A percentile compares a stretch with the other conserved stretches of the same genome.
Evolutionary conservation across 1,284 basidiomycete genomes (phyloP).

Genomic region (Spongiforma sp.): DNA sequence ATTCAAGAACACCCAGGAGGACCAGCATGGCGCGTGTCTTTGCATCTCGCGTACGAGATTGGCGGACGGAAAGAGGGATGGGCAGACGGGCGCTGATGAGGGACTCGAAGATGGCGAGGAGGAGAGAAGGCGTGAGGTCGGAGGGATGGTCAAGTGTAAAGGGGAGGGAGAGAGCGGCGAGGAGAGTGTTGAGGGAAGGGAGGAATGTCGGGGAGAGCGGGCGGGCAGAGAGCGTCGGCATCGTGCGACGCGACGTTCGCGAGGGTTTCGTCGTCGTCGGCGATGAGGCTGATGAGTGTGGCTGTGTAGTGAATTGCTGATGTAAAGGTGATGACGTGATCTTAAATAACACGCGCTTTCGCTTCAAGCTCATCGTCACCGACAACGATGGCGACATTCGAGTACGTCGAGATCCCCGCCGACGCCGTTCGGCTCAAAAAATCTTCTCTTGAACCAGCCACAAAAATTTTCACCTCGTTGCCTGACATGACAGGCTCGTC

Average conservation of each 20-base stretch:
- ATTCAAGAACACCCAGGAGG: slow-evolving; percentile 76
- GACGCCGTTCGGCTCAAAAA: slow-evolving; percentile 50
- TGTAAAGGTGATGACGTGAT: too few relatives aligned
- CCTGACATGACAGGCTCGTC: slow-evolving; percentile 37
- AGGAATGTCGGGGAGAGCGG: slow-evolving; percentile 21
- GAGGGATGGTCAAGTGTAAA: slow-evolving; percentile 43
- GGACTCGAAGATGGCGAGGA: slow-evolving; percentile 47
- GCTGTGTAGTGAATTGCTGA: slow-evolving; percentile 13
- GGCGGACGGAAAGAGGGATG: slow-evolving; percentile 47
- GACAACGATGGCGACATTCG: slow-evolving; percentile 49
- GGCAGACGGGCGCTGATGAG: slow-evolving; percentile 56
- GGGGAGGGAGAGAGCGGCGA: slow-evolving; percentile 55
- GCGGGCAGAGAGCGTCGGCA: slow-evolving; percentile 15
- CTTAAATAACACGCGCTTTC: background rate
- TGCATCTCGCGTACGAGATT: slow-evolving; percentile 43
- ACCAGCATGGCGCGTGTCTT: slow-evolving; percentile 72
- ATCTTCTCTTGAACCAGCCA: slow-evolving; percentile 42
- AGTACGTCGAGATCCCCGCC: slow-evolving; percentile 57
- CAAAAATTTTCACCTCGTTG: slow-evolving; percentile 50
- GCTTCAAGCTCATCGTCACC: background rate
- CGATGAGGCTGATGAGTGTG: slow-evolving; percentile 6
- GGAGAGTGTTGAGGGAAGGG: slow-evolving; percentile 49
- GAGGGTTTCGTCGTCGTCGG: background rate
- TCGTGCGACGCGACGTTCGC: slow-evolving; percentile 6
- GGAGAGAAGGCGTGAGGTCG: background rate